Conservation (phyloP, 371 early-diverging fungal genomes). For the Parasitella parasitica region DNA sequence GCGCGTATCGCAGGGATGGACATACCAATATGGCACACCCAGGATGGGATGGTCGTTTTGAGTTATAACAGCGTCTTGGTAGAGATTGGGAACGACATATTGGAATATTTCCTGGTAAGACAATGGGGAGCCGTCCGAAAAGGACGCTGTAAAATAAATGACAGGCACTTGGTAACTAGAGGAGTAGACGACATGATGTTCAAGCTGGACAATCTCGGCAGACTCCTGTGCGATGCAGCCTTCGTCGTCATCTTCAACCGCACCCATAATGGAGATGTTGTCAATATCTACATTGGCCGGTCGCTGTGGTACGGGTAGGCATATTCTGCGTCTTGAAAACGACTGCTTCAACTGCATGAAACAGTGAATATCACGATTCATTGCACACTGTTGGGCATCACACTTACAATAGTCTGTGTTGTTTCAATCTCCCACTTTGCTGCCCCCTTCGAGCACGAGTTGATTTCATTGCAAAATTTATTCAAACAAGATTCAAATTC, state of each 20-base stretch:
- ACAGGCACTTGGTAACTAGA: constrained; percentile 70
- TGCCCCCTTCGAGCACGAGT: not conserved
- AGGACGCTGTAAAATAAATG: constrained; percentile 60
- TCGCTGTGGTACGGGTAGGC: not conserved
- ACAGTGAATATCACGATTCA: too few relatives aligned
- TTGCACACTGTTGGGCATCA: too few relatives aligned
- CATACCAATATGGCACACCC: constrained; percentile 58
- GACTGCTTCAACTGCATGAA: constrained; percentile 9
- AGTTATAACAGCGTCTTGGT: constrained; percentile 28
- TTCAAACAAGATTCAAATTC: constrained; percentile 13
- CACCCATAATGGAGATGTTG: not conserved
- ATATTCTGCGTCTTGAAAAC: not conserved
- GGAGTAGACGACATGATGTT: constrained; percentile 73
- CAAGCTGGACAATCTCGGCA: constrained; percentile 27
- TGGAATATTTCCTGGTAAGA: constrained; percentile 48
- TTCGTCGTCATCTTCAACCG: not conserved
- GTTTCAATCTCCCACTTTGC: constrained; percentile 5
- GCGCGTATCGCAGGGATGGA: constrained; percentile 77
- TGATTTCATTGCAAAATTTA: constrained; percentile 8
- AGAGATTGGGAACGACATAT: constrained; percentile 37
- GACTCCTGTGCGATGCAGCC: not conserved
- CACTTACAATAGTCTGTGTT: not conserved
- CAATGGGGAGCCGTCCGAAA: constrained; percentile 48
- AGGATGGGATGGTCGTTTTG: constrained; percentile 66
- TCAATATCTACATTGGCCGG: not conserved